Base-by-base conservation (phyloP, 768 basidiomycete species). In the Phlebiopsis gigantea region DNA sequence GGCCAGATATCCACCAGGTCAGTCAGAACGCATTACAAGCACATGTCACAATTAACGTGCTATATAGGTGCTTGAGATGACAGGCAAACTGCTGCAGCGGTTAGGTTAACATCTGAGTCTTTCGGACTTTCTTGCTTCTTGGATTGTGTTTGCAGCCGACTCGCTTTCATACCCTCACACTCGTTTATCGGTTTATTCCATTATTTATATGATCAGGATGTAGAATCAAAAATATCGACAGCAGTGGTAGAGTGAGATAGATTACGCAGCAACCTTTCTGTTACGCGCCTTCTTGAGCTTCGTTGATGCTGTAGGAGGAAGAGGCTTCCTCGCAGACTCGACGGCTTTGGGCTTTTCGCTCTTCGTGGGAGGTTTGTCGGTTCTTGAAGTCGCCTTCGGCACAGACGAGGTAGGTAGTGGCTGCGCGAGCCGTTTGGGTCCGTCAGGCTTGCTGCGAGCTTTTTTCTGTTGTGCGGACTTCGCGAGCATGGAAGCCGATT, bases 1-100 rank as follows among this genome's bases (percentile, higher is more conserved):
- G 97, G 61, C 94, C 94, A 17, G 84, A 88, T 72, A 94, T 98
- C 29, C 83, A 92, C 60, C 73, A 87, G 81, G 94, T 93, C 61
- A 25, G 75, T 64, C 19, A 41, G n/a, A n/a, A n/a, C n/a, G n/a
- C n/a, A n/a, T n/a, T n/a, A n/a, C n/a, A n/a, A n/a, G n/a, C n/a
- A n/a, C n/a, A n/a, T n/a, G n/a, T n/a, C n/a, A n/a, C n/a, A n/a
- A n/a, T n/a, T n/a, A n/a, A n/a, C n/a, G n/a, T n/a, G n/a, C n/a
- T 22, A 28, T 61, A 30, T 57, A 91, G 88, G 83, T 92, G 41
- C 79, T 91, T 53, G 71, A 77, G 63, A 75, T 75, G 75, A 86
- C 88, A 2, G 81, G 89, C 61, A 73, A 75, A 46, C 83, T 85
- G 19, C 65, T 90, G 56, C 82, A 79, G 67, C 80, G 79, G 25